A percentile compares a stretch with the other conserved stretches of the same genome.
Evolutionary conservation across 495 filamentous ascomycete genomes (phyloP).

Genomic region (Hypoxylon lienhwacheense): DNA sequence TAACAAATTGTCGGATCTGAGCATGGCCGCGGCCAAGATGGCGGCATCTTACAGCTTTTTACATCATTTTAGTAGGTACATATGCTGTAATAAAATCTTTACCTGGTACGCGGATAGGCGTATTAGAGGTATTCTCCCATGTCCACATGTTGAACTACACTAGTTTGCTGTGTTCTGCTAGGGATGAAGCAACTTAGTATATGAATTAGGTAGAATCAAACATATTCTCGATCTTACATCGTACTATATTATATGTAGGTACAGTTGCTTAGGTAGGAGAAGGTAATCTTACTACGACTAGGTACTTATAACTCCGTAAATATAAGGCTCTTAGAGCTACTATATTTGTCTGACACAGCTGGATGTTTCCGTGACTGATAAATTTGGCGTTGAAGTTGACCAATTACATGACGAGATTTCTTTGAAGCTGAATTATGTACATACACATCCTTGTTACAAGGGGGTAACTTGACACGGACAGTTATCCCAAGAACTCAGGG

Average conservation of each 20-base stretch:
- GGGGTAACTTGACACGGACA: constrained; percentile 15
- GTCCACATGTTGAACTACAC: too few relatives aligned
- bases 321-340: constrained; percentile 6
- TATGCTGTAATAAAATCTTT: constrained; percentile 7
- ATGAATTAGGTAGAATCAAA: not conserved
- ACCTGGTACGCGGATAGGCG: too few relatives aligned
- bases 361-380: constrained; percentile 14
- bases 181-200: constrained; percentile 1
- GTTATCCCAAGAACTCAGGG: constrained; percentile 22
- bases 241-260: too few relatives aligned
- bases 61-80: constrained; percentile 13
- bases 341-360: constrained; percentile 29
- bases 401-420: constrained; percentile 20
- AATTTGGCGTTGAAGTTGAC: constrained; percentile 12
- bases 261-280: not conserved
- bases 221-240: too few relatives aligned
- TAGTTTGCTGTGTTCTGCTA: too few relatives aligned
- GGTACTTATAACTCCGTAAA: not conserved
- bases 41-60: constrained; percentile 29
- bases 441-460: constrained; percentile 24
- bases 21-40: constrained; percentile 17
- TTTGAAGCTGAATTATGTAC: constrained; percentile 31
- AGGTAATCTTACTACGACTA: not conserved
- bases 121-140: too few relatives aligned
- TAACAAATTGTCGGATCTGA: constrained; percentile 7